These are phyloP conservation scores for Sporisorium graminicola DNA, from an alignment of 1,284 basidiomycete genomes.

Conservation along the genomic window DNA sequence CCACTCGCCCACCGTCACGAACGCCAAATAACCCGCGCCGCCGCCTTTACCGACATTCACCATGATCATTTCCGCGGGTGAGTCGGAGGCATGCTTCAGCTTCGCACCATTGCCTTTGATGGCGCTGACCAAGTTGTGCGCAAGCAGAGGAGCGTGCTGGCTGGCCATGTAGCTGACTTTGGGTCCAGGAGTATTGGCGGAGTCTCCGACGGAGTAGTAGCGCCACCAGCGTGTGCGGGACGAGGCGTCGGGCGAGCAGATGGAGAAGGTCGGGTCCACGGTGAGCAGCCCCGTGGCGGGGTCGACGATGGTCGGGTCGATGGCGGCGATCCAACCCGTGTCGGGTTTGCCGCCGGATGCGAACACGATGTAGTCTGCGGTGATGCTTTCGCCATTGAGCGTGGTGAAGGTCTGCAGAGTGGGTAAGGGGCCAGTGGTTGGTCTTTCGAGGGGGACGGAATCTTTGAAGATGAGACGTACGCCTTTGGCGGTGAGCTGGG, in stretches of 20 bases:
- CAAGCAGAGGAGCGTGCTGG: constrained; percentile 42
- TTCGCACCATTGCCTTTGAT: constrained; percentile 22
- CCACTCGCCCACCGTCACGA: constrained; percentile 36
- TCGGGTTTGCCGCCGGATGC: constrained; percentile 71
- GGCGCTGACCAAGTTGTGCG: constrained; percentile 47
- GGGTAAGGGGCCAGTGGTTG: constrained; percentile 17
- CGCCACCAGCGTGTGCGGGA: constrained; percentile 11
- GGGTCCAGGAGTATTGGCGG: constrained; percentile 46
- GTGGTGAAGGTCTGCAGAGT: constrained; percentile 24
- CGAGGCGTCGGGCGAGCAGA: constrained; percentile 11
- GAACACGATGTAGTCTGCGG: constrained; percentile 71
- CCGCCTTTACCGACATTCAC: constrained; percentile 48
- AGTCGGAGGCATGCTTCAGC: constrained; percentile 15
- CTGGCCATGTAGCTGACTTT: constrained; percentile 41
- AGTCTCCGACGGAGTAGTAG: constrained; percentile 66
- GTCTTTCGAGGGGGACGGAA: constrained; percentile 58
- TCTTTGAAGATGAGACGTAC: constrained; percentile 50
- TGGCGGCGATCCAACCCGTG: constrained; percentile 64
- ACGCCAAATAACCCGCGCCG: constrained; percentile 36
- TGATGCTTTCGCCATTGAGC: constrained; percentile 21
- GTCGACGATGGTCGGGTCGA: constrained; percentile 65
- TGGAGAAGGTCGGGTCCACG: constrained; percentile 62
- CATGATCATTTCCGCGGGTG: constrained; percentile 17
- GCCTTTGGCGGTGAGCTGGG: constrained; percentile 67
- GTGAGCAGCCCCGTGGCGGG: constrained; percentile 56